phyloP scores from a whole-genome alignment of 257 asterid genomes.

The Paraleonurus japonicus region DNA sequence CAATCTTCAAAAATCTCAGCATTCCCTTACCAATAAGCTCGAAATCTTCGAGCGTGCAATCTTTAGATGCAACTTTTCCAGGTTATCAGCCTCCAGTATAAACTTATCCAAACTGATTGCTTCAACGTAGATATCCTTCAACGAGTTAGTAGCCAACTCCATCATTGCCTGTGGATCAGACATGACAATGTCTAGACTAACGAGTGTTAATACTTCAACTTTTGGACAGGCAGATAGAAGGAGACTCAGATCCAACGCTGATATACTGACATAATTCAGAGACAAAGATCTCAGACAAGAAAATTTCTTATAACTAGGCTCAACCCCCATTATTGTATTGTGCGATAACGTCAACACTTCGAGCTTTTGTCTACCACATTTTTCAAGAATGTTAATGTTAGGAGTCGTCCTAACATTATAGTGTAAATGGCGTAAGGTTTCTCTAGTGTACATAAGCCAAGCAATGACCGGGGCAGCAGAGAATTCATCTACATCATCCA shows the following conservation, averaged over 20 bases:
- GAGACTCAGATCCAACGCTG: conserved; percentile 69
- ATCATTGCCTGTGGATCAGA: conserved; percentile 70
- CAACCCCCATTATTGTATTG: conserved; percentile 68
- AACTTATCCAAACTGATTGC: conserved; percentile 78
- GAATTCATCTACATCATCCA: conserved; percentile 80
- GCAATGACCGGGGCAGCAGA: conserved; percentile 79
- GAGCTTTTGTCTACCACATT: conserved; percentile 75
- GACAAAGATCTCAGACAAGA: conserved; percentile 60
- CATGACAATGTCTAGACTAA: conserved; percentile 72
- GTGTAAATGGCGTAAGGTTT: conserved; percentile 59
- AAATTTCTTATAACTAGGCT: conserved; percentile 67
- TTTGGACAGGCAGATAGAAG: conserved; percentile 67
- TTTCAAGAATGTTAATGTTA: conserved; percentile 69
- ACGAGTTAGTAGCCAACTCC: conserved; percentile 57
- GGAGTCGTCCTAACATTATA: conserved; percentile 77
- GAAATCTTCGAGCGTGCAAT: conserved; percentile 72
- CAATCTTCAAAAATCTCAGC: conserved; percentile 58
- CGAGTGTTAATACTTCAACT: conserved; percentile 52
- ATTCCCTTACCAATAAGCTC: conserved; percentile 73
- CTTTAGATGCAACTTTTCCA: conserved; percentile 74
- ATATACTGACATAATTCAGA: conserved; percentile 66
- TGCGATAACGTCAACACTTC: conserved; percentile 72
- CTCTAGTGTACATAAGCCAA: conserved; percentile 84
- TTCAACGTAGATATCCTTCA: conserved; percentile 68
- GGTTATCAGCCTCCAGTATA: conserved; percentile 65